Conservation (phyloP, 805 yeast genomes). For the Wickerhamiella siamensis region DNA sequence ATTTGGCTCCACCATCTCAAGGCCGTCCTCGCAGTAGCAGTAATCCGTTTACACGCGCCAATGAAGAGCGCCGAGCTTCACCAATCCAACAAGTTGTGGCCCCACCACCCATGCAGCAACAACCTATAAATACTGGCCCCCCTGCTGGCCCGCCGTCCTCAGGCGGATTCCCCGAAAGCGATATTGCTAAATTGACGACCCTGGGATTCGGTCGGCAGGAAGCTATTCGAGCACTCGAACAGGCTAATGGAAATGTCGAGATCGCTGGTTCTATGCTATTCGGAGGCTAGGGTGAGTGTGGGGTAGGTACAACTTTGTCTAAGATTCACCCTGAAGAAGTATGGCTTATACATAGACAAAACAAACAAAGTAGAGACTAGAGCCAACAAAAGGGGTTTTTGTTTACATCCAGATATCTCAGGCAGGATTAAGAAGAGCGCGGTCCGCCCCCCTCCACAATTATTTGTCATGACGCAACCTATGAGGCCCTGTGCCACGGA, state of each 20-base stretch:
- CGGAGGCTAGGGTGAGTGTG: slow-evolving; percentile 6
- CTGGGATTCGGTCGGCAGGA: slow-evolving; percentile 60
- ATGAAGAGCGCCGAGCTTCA: background rate
- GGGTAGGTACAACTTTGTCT: background rate
- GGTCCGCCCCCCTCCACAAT: background rate
- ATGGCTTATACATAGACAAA: too few species aligned
- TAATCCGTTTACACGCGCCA: background rate
- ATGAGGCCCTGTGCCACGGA: slow-evolving; percentile 20
- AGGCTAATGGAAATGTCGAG: slow-evolving; percentile 66
- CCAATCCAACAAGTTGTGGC: background rate
- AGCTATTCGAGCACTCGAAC: slow-evolving; percentile 48
- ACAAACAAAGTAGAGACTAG: too few species aligned
- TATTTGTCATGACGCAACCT: background rate
- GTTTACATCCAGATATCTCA: too few species aligned
- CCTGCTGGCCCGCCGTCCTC: slow-evolving; percentile 1
- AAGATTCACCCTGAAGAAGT: too few species aligned
- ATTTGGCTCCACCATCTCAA: background rate
- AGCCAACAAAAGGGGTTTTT: too few species aligned
- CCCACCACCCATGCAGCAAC: background rate
- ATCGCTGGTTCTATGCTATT: slow-evolving; percentile 73
- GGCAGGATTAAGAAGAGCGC: background rate
- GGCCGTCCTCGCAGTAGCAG: background rate
- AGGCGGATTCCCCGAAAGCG: slow-evolving; percentile 24
- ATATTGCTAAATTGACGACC: slow-evolving; percentile 36
- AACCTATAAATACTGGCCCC: slow-evolving; percentile 1